These are phyloP conservation scores for Kalmanozyma brasiliensis DNA, from an alignment of 1,284 basidiomycete species.

Conservation along the genomic window DNA sequence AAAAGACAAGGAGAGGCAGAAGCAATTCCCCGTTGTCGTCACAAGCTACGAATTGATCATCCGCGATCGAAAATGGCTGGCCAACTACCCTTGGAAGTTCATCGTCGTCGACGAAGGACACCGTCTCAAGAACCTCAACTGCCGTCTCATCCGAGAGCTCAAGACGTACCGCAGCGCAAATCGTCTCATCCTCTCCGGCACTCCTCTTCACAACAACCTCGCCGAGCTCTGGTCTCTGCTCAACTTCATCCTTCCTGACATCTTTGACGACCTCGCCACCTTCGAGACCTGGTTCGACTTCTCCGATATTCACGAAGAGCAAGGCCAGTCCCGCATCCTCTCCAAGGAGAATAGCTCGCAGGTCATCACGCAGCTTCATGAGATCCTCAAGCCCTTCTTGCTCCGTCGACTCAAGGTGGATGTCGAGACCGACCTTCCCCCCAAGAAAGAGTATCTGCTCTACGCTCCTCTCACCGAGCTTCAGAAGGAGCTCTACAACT, in stretches of 20 bases:
- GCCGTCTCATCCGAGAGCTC: conserved; percentile 87
- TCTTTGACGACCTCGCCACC: conserved; percentile 87
- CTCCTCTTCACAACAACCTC: conserved; percentile 94
- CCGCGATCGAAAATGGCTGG: conserved; percentile 55
- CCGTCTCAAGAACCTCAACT: conserved; percentile 90
- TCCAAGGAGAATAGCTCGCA: conserved; percentile 74
- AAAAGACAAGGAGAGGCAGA: conserved; percentile 33
- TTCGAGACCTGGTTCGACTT: conserved; percentile 82
- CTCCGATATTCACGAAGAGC: conserved; percentile 51
- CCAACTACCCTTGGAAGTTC: conserved; percentile 73
- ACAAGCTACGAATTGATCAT: conserved; percentile 96
- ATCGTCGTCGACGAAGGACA: conserved; percentile 97
- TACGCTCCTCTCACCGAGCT: conserved; percentile 86
- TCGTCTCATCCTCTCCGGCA: conserved; percentile 91
- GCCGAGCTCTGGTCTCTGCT: conserved; percentile 92
- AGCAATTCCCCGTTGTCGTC: conserved; percentile 73
- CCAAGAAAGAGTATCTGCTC: conserved; percentile 74
- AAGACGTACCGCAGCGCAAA: conserved; percentile 87
- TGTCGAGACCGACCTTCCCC: conserved; percentile 62
- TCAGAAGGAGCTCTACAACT: conserved; percentile 86
- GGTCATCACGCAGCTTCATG: conserved; percentile 63
- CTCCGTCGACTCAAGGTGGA: conserved; percentile 62
- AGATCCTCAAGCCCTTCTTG: conserved; percentile 65
- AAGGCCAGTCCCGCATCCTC: conserved; percentile 38
- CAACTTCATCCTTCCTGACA: conserved; percentile 76